Evolutionary conservation across 2,329 filamentous ascomycete genomes (phyloP).

Genomic region (Talaromyces sp.): DNA sequence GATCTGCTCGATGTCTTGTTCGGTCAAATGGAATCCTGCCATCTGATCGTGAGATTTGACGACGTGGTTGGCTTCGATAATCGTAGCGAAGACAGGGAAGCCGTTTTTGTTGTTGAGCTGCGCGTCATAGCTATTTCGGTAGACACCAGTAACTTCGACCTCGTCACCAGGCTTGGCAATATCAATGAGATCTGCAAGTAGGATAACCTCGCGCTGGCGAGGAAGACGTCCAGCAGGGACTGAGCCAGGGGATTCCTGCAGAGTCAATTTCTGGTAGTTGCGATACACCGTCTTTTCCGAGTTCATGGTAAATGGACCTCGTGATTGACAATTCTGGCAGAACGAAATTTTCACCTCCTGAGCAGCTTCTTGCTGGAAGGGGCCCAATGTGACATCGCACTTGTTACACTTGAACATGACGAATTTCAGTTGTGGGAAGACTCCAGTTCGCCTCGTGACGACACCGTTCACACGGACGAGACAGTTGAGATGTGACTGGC

Average conservation of each 20-base stretch:
- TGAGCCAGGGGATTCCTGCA: slow-evolving; percentile 95
- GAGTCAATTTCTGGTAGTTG: slow-evolving; percentile 95
- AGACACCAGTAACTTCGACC: slow-evolving; percentile 93
- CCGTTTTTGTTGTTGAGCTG: slow-evolving; percentile 98
- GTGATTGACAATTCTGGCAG: slow-evolving; percentile 93
- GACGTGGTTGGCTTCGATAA: slow-evolving; percentile 94
- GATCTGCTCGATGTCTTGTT: slow-evolving; percentile 90
- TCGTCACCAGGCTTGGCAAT: slow-evolving; percentile 95
- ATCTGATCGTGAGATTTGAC: slow-evolving; percentile 97
- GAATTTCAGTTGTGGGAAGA: slow-evolving; percentile 97
- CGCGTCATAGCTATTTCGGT: slow-evolving; percentile 97
- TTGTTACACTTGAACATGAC: slow-evolving; percentile 97
- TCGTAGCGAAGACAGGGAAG: slow-evolving; percentile 96
- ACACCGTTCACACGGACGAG: slow-evolving; percentile 91
- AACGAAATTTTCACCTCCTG: slow-evolving; percentile 94
- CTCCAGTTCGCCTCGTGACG: slow-evolving; percentile 86
- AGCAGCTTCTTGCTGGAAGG: slow-evolving; percentile 96
- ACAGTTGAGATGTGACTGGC: slow-evolving; percentile 93
- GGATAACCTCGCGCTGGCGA: slow-evolving; percentile 86
- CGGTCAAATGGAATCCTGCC: slow-evolving; percentile 89
- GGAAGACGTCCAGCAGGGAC: slow-evolving; percentile 93
- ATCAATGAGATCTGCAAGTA: slow-evolving; percentile 96
- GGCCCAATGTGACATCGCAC: slow-evolving; percentile 84
- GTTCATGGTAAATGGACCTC: slow-evolving; percentile 91
- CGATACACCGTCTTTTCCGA: slow-evolving; percentile 97